Evolutionary conservation across 2,329 filamentous ascomycete species (phyloP).

Genomic region (Chlorencoelia australis): DNA sequence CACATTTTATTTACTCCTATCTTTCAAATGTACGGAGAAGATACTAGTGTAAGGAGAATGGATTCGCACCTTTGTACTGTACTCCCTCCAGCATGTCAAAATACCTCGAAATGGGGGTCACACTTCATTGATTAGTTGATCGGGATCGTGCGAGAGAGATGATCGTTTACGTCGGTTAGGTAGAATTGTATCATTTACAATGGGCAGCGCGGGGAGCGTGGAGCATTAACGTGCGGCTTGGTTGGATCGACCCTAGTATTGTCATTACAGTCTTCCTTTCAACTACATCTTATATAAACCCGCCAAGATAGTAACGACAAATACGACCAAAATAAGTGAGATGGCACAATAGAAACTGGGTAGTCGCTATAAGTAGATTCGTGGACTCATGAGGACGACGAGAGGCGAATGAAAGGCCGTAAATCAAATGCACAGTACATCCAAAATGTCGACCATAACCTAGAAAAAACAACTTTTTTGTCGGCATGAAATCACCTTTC

Average conservation of each 20-base stretch:
- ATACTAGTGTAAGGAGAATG: too few species aligned
- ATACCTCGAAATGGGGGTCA: neutral
- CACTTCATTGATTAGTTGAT: neutral
- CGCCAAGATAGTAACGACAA: conserved; percentile 11
- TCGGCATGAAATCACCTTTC: conserved; percentile 23
- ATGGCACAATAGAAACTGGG: conserved; percentile 23
- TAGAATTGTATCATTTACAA: neutral
- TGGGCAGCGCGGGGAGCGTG: neutral
- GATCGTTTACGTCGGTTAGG: neutral
- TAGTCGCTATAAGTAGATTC: conserved; percentile 32
- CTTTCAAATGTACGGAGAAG: too few species aligned
- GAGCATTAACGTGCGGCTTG: too few species aligned
- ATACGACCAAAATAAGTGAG: conserved; percentile 12
- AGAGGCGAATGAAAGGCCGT: conserved; percentile 21
- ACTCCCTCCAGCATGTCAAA: too few species aligned
- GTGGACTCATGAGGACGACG: conserved; percentile 27
- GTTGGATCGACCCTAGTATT: conserved; percentile 5
- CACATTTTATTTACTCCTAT: too few species aligned
- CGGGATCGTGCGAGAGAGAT: neutral
- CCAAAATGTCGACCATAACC: conserved; percentile 23
- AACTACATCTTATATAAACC: conserved; percentile 13
- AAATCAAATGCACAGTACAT: conserved; percentile 21
- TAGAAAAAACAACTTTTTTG: conserved; percentile 27
- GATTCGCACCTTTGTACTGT: too few species aligned
- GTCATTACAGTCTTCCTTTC: conserved; percentile 9